Evolutionary conservation across 495 filamentous ascomycete genomes (phyloP), one percentile per base, ranked within the genome.

Genomic region (Polyplosphaeria fusca): DNA sequence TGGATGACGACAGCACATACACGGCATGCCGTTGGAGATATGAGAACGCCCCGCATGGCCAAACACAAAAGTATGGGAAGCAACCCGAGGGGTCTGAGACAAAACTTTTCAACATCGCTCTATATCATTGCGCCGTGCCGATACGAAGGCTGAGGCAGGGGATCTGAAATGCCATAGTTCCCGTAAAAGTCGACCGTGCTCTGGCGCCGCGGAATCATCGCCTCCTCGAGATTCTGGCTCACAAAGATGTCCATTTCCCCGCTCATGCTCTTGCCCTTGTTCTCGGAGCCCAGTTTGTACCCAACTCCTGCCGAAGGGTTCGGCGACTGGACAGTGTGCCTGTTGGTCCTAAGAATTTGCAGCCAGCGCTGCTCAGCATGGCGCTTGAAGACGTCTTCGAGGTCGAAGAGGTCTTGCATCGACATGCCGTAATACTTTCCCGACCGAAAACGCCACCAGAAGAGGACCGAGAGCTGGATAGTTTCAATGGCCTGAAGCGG

Each of bases 371-470:
- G 37, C 22, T 61, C 58, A 0, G 44, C 58, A 27, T 61, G 58
- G 13, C 46, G 58, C 19, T 61, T 61, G 45, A 61, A 61, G n/a
- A 61, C 58, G 30, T 61, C 58, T 27, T 61, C 58, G 37, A 61
- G 50, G 25, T 55, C 51, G 26, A 61, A 61, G 1, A 61, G 37
- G 46, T 61, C 58, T 23, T 50, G 50, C 58, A 61, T 61, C 16
- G 50, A 55, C 4, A 61, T 50, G n/a, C 22, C 4, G 40, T 61
- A 55, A 12, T 19, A 43, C 32, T 55, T 61, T 1, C 58, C 58
- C 1, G 58, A 61, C 18, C 50, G 58, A 26, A 43, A 55, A 23
- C 27, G 44, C 58, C 58, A 61, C 22, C 55, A 61, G 22, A 61
- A 61, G 1, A 61, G 45, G 2, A 61, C 28, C 12, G 39, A 49